phyloP scores from a whole-genome alignment of 345 rosid species.

The Citrus maxima region DNA sequence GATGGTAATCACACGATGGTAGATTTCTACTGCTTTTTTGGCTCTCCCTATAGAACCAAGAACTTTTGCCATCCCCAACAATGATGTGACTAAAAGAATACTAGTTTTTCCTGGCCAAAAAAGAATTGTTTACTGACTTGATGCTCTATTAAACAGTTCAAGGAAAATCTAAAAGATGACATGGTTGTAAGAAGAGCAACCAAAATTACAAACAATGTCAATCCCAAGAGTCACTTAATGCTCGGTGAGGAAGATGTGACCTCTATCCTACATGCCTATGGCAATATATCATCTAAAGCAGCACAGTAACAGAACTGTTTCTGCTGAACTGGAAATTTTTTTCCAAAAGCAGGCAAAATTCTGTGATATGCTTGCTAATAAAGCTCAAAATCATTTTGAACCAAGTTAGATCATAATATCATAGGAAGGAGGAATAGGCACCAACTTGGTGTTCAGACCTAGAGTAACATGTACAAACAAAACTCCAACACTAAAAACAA shows the following conservation, averaged over 20 bases:
- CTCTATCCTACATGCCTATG: not conserved
- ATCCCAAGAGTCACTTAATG: not conserved
- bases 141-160: not conserved
- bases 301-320: not conserved
- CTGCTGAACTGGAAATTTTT: not conserved
- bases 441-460: not conserved
- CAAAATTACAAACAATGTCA: not conserved
- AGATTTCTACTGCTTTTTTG: slow-evolving; percentile 48
- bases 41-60: slow-evolving; percentile 56
- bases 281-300: not conserved
- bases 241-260: too few relatives aligned
- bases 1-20: slow-evolving; percentile 50
- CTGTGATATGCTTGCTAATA: not conserved
- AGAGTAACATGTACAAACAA: not conserved
- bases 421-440: not conserved
- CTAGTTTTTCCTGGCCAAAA: slow-evolving; percentile 46
- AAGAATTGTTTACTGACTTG: not conserved
- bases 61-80: slow-evolving; percentile 82
- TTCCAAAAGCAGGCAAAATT: not conserved
- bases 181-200: not conserved
- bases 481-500: not conserved
- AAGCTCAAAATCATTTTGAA: not conserved
- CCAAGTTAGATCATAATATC: not conserved
- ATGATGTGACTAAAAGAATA: slow-evolving; percentile 59
- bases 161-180: not conserved